Evolutionary conservation across 108 stramenopile species (phyloP), one percentile per base, ranked within the genome.

Genomic region (Chaetoceros tenuissimus): DNA sequence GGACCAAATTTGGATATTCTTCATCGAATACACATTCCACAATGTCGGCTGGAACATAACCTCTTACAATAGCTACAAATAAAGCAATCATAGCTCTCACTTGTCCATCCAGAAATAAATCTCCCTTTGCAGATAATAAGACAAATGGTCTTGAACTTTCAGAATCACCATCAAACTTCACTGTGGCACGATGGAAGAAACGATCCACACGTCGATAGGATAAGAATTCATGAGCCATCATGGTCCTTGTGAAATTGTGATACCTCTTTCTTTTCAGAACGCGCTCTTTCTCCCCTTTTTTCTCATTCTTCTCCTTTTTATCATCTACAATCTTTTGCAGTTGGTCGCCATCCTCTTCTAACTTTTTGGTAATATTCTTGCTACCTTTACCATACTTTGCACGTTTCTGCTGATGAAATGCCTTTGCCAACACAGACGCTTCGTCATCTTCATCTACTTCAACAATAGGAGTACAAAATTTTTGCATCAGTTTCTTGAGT

Each of bases 11-110:
- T 1, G 79, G 79, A 63, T 80, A 90, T 21, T 74, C 50, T 59
- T 91, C 89, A 48, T 91, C 89, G 60, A 91, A 87, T 0, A 87
- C 66, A 56, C 85, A 91, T 23, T 91, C 83, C 3, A 87, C 46
- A 50, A 91, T 74, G 24, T 85, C 85, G 18, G 55, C 51, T 57
- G 80, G 72, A 31, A 91, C 78, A 31, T 77, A 44, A 2, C 85
- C 81, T 28, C 73, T 64, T 16, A 63, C 73, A 24, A 91, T 68
- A 16, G 85, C 85, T 40, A 91, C 51, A 3, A 91, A 57, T 2
- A 91, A 47, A 19, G 80, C 89, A 57, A 91, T 59, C 0, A 91
- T 60, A 16, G 80, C 69, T 24, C 63, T 31, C 24, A 63, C 67
- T 79, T 91, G 89, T 22, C 85, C 77, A 24, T 75, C 64, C 0